Base-by-base conservation (phyloP, 306 rosid genomes). In the Sphenostylis stenocarpa region DNA sequence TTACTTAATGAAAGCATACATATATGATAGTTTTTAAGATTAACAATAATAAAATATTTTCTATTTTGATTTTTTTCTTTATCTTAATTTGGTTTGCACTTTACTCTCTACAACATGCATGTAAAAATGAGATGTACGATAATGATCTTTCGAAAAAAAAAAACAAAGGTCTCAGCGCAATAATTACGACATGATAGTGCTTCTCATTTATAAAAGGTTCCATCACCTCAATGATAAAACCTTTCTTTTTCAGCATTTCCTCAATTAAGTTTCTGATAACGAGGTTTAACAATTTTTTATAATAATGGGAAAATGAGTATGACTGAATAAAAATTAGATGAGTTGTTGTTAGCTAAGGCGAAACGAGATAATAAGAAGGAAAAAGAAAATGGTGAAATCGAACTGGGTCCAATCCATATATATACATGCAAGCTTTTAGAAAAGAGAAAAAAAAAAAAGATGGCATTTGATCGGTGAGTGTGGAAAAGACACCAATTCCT, bases 401-500 rank as follows among this genome's bases (percentile, higher is more conserved):
- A 68, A 47, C 79, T 78, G 81, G 85, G 82, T 75, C 86, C 84
- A 48, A 1, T 48, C 16, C 38, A 80, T 63, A 80, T 72, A 72
- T n/a, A n/a, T n/a, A n/a, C n/a, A n/a, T n/a, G n/a, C n/a, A n/a
- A 83, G 58, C 76, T 85, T 85, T 71, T 71, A 68, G 60, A 65
- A 67, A 56, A 71, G 52, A 75, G 47, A 78, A 69, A 73, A 51
- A 67, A 55, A 78, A 69, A 73, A 51, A 67, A 55, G 5, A 67
- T 56, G 1, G 41, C 75, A 72, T 63, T 80, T n/a, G n/a, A n/a
- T n/a, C n/a, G n/a, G n/a, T 84, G 47, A 75, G 24, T 67, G 69
- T 23, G n/a, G 60, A 52, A 84, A 86, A 86, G 88, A 64, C 85
- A 75, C 67, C 70, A 60, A 75, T 83, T 85, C 85, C 83, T 60